Evolutionary conservation across 208 protist species (phyloP).

Genomic region (Leishmania tarentolae): DNA sequence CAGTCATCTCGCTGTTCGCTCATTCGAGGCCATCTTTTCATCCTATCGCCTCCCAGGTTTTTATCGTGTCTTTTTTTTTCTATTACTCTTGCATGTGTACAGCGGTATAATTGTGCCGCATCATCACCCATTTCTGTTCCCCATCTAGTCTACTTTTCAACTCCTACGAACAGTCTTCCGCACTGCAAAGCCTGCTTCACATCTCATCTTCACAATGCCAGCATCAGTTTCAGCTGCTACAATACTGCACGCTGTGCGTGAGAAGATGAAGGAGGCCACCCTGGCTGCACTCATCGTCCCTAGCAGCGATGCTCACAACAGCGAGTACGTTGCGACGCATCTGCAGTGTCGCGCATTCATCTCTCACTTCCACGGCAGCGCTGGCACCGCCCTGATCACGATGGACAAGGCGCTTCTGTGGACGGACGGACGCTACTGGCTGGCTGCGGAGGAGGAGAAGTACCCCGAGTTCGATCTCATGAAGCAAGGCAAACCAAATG

Average conservation of each 20-base stretch:
- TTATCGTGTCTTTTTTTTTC: not conserved
- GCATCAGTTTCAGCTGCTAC: constrained; percentile 32
- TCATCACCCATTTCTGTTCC: not conserved
- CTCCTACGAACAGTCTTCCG: not conserved
- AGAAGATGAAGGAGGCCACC: constrained; percentile 64
- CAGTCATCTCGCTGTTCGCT: not conserved
- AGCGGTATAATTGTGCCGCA: not conserved
- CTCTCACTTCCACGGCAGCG: constrained; percentile 95
- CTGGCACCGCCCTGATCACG: constrained; percentile 89
- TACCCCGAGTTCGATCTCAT: constrained; percentile 86
- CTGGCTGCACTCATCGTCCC: constrained; percentile 92
- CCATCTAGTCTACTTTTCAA: not conserved
- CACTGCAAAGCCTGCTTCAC: not conserved
- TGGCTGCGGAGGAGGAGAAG: constrained; percentile 90
- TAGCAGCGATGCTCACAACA: constrained; percentile 94
- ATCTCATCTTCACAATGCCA: not conserved
- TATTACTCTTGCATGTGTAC: not conserved
- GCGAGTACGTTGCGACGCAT: constrained; percentile 94
- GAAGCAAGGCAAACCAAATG: constrained; percentile 67
- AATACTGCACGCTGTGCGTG: constrained; percentile 60
- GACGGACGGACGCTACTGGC: constrained; percentile 98
- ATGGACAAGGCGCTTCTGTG: constrained; percentile 90
- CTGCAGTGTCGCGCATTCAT: constrained; percentile 93
- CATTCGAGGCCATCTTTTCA: not conserved
- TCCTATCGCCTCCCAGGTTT: not conserved